These are phyloP conservation scores for Raphanus sativus DNA, from an alignment of 345 rosid species.

Conservation along the genomic window DNA sequence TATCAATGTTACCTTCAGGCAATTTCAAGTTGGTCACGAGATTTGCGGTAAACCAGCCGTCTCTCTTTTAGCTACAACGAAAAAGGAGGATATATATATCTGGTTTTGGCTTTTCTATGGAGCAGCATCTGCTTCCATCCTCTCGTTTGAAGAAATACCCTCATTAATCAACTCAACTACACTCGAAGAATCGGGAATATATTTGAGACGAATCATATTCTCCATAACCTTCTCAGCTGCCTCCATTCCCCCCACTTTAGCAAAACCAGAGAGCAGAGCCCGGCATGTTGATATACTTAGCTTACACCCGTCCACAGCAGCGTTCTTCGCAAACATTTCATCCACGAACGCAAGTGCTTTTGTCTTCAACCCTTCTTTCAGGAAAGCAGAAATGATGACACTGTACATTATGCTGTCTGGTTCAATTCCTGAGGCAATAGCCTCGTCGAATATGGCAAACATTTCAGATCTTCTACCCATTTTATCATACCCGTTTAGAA, in stretches of 20 bases:
- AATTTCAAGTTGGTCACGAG: neutral
- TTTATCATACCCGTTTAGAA: slow-evolving; percentile 56
- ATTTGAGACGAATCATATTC: slow-evolving; percentile 49
- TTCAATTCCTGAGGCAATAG: slow-evolving; percentile 55
- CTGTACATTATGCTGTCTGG: slow-evolving; percentile 61
- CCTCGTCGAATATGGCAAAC: slow-evolving; percentile 59
- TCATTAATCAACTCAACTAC: slow-evolving; percentile 30
- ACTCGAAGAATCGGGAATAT: slow-evolving; percentile 50
- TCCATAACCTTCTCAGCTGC: slow-evolving; percentile 55
- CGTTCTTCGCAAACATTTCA: slow-evolving; percentile 48
- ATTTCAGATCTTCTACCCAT: slow-evolving; percentile 49
- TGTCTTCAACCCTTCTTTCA: slow-evolving; percentile 53
- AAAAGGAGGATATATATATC: neutral
- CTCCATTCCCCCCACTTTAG: slow-evolving; percentile 45
- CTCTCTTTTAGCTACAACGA: neutral
- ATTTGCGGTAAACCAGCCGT: neutral
- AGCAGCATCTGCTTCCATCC: slow-evolving; percentile 33
- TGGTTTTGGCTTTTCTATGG: slow-evolving; percentile 20
- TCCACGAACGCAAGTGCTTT: slow-evolving; percentile 52
- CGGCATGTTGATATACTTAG: slow-evolving; percentile 53
- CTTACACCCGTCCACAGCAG: slow-evolving; percentile 44
- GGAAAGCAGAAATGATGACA: slow-evolving; percentile 51
- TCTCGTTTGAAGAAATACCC: slow-evolving; percentile 21
- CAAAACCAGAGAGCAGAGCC: slow-evolving; percentile 47
- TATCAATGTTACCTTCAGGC: slow-evolving; percentile 11